These are phyloP conservation scores for Acacia acuminata DNA, from an alignment of 306 rosid species.

Conservation along the genomic window DNA sequence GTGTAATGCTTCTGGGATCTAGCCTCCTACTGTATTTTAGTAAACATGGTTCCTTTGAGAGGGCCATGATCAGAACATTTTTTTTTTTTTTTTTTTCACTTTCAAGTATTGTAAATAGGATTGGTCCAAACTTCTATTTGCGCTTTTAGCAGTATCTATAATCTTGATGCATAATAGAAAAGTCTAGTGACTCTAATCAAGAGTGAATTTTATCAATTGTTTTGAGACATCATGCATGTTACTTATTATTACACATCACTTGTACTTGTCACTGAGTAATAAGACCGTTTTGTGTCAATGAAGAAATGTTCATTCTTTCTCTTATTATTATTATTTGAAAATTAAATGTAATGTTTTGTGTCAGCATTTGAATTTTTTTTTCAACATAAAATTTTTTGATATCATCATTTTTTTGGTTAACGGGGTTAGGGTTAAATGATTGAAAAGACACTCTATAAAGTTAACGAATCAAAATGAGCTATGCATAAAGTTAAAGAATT, in stretches of 20 bases:
- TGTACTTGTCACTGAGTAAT: neutral
- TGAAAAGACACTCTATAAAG: too few species aligned
- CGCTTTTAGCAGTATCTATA: neutral
- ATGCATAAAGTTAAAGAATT: too few species aligned
- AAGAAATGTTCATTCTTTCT: neutral
- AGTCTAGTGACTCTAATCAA: neutral
- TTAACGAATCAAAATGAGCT: too few species aligned
- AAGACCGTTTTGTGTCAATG: neutral
- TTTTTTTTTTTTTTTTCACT: neutral
- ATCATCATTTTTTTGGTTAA: too few species aligned
- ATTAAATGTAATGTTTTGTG: too few species aligned
- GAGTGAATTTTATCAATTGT: neutral
- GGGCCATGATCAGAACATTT: neutral
- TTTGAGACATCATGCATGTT: slow-evolving; percentile 1
- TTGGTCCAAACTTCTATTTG: slow-evolving; percentile 22
- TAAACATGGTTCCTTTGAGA: neutral
- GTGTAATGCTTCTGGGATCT: slow-evolving; percentile 77
- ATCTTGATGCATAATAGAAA: slow-evolving; percentile 18
- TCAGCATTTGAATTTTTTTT: too few species aligned
- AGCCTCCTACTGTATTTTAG: slow-evolving; percentile 1
- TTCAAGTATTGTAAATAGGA: neutral
- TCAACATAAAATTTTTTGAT: too few species aligned
- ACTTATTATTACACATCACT: neutral
- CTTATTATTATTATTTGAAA: too few species aligned
- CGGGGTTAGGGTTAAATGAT: too few species aligned